Conservation (phyloP, 139 green algal genomes). For the Micractinium sp. region DNA sequence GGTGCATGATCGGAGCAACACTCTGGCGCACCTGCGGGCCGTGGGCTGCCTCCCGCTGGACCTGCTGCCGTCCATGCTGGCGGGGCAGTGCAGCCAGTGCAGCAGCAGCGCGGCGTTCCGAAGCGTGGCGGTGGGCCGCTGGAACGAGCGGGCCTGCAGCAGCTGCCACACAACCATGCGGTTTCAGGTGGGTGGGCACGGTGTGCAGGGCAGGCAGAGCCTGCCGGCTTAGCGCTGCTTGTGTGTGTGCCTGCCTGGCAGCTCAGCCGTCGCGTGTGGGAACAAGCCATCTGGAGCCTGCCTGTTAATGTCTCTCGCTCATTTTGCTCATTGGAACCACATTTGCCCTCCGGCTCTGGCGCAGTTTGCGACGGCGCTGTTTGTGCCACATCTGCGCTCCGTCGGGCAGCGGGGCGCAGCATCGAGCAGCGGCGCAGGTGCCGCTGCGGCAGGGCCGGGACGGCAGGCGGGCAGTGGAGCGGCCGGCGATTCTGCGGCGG, state of each 20-base stretch:
- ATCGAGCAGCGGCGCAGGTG: background rate
- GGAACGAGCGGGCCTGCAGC: conserved; percentile 39
- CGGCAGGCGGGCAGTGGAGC: background rate
- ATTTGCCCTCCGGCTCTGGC: background rate
- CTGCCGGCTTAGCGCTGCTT: background rate
- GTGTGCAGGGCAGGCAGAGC: background rate
- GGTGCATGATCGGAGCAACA: conserved; percentile 53
- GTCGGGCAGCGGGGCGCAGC: background rate
- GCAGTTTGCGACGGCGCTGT: conserved; percentile 26
- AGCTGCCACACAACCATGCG: conserved; percentile 26
- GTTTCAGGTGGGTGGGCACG: conserved; percentile 28
- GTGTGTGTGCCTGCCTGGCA: background rate
- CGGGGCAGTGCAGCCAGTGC: conserved; percentile 55
- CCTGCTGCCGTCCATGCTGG: conserved; percentile 53
- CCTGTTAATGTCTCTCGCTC: background rate
- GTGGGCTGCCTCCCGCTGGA: conserved; percentile 46
- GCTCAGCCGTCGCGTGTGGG: no score
- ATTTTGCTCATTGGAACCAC: background rate
- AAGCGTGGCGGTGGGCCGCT: conserved; percentile 26
- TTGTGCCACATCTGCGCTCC: background rate
- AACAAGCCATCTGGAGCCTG: background rate
- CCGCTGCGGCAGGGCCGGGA: background rate
- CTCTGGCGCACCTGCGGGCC: conserved; percentile 38
- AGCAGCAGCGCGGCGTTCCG: conserved; percentile 37
- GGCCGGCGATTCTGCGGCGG: background rate